Base-by-base conservation (phyloP, 2,329 filamentous ascomycete genomes). In the Paracorniculantispora psalliotae region DNA sequence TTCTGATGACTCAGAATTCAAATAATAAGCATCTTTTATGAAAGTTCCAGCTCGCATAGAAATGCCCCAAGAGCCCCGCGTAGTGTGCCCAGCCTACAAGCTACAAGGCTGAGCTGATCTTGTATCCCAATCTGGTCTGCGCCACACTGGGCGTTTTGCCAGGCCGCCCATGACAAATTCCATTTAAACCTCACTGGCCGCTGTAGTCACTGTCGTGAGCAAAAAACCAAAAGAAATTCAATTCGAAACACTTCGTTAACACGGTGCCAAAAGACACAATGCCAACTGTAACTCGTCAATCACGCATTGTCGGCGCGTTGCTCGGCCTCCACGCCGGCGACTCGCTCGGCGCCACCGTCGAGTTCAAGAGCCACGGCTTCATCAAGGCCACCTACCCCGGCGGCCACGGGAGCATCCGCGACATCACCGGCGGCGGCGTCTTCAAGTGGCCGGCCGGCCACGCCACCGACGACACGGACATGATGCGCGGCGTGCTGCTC, bases 401-500 rank as follows among this genome's bases (percentile, higher is more conserved):
- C 1, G 75, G 73, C 17, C 62, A 77, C 2, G 33, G 28, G 23
- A n/a, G 15, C 41, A 43, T 55, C 15, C 72, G 72, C 43, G 69
- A 73, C 10, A 78, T 80, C 35, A 63, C 76, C 19, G 78, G 77
- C 51, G 78, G 78, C 50, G 78, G 78, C 0, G 60, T 65, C 2
- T 79, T 80, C 59, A 12, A 46, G 21, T 80, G 77, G 77, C 59
- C 71, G 0, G 61, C 72, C 0, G 78, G 78, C 8, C 71, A 75
- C 59, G 77, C 77, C 17, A 79, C 78, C 26, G 77, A 80, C 63
- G 77, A 80, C 63, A 79, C 77, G 1, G 77, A 80, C 62, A 67
- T 80, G 62, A 77, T 75, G 4, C 75, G 77, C 4, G 77, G 72
- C 10, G 73, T 79, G 0, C 67, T 79, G 5, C 70, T 79, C 15